These are phyloP conservation scores for Wickerhamomyces xylosicus DNA, from an alignment of 805 yeast species.

Conservation along the genomic window DNA sequence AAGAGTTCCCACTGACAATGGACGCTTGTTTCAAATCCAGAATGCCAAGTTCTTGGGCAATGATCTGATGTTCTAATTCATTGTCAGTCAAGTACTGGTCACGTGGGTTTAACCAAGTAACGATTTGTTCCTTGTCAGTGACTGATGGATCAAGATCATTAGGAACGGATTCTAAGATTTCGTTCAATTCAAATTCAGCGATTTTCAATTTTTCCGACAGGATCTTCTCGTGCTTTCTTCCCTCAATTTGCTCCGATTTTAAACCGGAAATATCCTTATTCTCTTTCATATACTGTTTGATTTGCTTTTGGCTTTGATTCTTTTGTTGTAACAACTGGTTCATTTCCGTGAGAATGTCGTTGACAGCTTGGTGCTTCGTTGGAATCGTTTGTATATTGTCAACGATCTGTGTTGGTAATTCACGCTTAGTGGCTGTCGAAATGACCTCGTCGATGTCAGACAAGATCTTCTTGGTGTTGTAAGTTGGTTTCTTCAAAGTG, in stretches of 20 bases:
- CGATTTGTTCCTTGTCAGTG: conserved; percentile 29
- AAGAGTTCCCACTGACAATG: conserved; percentile 65
- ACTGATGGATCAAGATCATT: conserved; percentile 46
- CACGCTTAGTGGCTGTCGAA: conserved; percentile 23
- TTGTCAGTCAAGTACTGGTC: conserved; percentile 17
- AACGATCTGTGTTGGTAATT: conserved; percentile 12
- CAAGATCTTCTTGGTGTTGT: conserved; percentile 24
- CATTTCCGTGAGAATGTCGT: conserved; percentile 12
- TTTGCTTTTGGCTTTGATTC: conserved; percentile 19
- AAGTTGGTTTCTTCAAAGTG: conserved; percentile 21
- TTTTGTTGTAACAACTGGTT: conserved; percentile 19
- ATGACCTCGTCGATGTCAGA: conserved; percentile 19
- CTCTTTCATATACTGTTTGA: conserved; percentile 16
- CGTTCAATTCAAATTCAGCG: conserved; percentile 27
- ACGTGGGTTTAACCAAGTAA: conserved; percentile 40
- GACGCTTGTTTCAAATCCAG: conserved; percentile 69
- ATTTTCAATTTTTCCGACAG: conserved; percentile 9
- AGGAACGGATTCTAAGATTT: conserved; percentile 46
- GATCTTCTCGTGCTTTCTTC: conserved; percentile 15
- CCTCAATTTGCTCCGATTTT: conserved; percentile 8
- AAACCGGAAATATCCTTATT: conserved; percentile 7
- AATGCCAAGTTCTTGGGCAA: conserved; percentile 59
- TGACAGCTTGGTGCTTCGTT: conserved; percentile 16
- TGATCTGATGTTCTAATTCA: conserved; percentile 49
- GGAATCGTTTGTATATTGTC: conserved; percentile 20